Base-by-base conservation (phyloP, 306 rosid species). In the Ceratonia siliqua region DNA sequence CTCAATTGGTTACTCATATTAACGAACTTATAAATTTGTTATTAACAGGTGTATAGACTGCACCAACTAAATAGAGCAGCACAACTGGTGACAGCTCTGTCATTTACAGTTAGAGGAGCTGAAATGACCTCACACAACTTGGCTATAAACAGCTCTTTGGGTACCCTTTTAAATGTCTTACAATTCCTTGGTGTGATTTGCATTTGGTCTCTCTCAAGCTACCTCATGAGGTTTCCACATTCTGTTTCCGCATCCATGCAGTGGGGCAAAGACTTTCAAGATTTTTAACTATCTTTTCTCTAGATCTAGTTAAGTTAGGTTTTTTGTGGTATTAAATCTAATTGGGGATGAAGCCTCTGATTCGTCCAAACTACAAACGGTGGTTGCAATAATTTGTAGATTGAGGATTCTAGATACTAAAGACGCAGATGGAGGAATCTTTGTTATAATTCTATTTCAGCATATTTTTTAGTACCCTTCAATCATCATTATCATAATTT, bases 21-120 rank as follows among this genome's bases (percentile, higher is more conserved):
- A 62, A 62, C 6, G 39, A 48, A 77, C 28, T 62, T n/a, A 27
- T 43, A n/a, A 52, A 20, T 69, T 77, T 36, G 11, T 39, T 70
- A 53, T 75, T 36, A 21, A 74, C 89, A 95, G 99, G 96, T 95
- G 38, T 95, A 95, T 78, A 88, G 99, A 79, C 81, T 95, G 81
- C 97, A 95, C 86, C 99, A 95, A 69, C 91, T 94, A 83, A 92
- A 94, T 73, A 85, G 97, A 81, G 97, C 99, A 62, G 97, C 97
- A 25, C 99, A 94, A 85, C 79, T 94, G 77, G 99, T 94, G 80
- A 89, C 99, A 70, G 99, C 99, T 61, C 86, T 94, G 74, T 92
- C 96, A 42, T 94, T 82, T 84, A 92, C 99, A 0, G 91, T 94
- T 35, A 90, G 91, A 88, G 99, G 99, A 79, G 97, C 95, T 56